Conservation (phyloP, 2,329 filamentous ascomycete genomes). For the Aspergillus fijiensis region DNA sequence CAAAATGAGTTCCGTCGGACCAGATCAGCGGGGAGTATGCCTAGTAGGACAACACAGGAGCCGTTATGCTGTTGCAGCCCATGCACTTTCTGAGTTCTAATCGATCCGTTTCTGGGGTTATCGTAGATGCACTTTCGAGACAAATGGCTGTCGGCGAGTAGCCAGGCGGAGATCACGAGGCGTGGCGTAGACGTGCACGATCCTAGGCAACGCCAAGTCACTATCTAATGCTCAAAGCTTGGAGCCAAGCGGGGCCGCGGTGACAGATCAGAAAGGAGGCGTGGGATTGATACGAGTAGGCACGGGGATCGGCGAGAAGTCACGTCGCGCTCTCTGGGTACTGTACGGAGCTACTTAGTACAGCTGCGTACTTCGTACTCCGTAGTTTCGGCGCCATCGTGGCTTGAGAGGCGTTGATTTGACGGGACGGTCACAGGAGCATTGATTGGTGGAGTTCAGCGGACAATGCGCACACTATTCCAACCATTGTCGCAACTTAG, state of each 20-base stretch:
- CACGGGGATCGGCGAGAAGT: neutral
- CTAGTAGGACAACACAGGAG: slow-evolving; percentile 32
- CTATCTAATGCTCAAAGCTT: neutral
- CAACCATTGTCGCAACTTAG: no score
- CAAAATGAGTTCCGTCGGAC: neutral
- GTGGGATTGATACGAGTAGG: neutral
- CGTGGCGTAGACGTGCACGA: no score
- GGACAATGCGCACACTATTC: no score
- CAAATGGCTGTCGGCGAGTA: neutral
- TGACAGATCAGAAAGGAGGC: neutral
- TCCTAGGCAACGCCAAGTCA: no score
- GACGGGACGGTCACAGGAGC: neutral
- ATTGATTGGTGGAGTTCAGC: neutral
- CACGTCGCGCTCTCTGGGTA: no score
- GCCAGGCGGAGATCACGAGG: no score
- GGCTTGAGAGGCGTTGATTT: neutral
- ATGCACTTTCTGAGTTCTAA: slow-evolving; percentile 46
- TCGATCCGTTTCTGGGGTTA: slow-evolving; percentile 10
- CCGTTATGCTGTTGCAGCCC: slow-evolving; percentile 52
- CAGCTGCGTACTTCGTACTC: no score
- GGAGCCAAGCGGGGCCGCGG: neutral
- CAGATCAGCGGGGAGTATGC: neutral
- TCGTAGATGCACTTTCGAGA: neutral
- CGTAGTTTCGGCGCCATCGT: neutral
- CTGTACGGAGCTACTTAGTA: no score